Evolutionary conservation across 106 monocot genomes (phyloP), one percentile per base, ranked within the genome.

Genomic region (Dactylorhiza incarnata): DNA sequence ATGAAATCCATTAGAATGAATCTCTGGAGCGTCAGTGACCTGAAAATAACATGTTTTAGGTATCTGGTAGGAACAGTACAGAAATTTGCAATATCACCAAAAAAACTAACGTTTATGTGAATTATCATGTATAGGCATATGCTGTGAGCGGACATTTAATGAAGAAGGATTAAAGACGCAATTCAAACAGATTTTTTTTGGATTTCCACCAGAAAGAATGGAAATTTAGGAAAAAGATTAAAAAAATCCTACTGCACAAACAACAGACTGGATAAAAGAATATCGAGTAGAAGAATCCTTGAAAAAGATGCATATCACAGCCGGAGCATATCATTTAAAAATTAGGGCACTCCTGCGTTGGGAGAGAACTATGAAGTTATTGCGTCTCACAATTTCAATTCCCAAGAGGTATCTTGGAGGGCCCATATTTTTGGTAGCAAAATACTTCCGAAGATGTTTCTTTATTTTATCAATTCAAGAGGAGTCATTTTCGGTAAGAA

Each of bases 21-120:
- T 99, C 83, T 99, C 99, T 6, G 99, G 94, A 68, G 99, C 89
- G 85, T 99, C 99, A 72, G 94, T 94, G 26, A 99, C 83, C 99
- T 99, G 79, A 46, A 75, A 51, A 75, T 75, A 8, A 23, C 45
- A 13, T 46, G n/a, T 37, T 59, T 56, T 54, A 56, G 20, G 69
- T 9, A 69, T 11, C 17, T 5, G 6, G 17, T 46, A 16, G n/a
- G 12, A 66, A 24, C 3, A 69, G 45, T 25, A 69, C 15, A 44
- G 12, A 69, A 26, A 29, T 29, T 26, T 65, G 26, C 13, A 65
- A 65, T 11, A 65, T 26, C 3, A 12, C 7, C 65, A 65, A 29
- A 29, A 65, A 29, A 56, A 63, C 12, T 12, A 3, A 13, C 5
- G 19, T 7, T 22, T 22, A 23, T 22, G 23, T 22, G 61, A 61